phyloP scores from a whole-genome alignment of 768 basidiomycete species.

The Pleurotus cornucopiae region DNA sequence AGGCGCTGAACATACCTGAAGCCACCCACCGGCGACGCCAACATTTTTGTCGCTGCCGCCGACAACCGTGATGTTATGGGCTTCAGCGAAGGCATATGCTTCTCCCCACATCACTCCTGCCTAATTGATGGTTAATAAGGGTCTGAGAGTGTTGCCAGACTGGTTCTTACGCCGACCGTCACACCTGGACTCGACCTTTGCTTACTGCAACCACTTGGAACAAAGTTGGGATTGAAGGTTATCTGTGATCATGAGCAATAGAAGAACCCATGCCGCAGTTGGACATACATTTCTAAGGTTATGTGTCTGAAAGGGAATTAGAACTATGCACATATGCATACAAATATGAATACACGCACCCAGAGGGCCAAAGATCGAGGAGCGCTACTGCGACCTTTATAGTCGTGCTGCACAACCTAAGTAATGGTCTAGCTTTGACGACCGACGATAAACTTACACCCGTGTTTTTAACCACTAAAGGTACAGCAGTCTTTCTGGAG shows the following conservation, averaged over 20 bases:
- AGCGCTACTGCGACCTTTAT: constrained; percentile 43
- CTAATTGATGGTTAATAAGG: constrained; percentile 16
- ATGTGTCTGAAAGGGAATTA: constrained; percentile 26
- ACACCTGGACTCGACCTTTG: constrained; percentile 21
- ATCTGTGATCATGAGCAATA: constrained; percentile 21
- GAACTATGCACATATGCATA: neutral
- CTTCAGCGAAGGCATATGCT: constrained; percentile 39
- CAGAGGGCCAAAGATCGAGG: constrained; percentile 39
- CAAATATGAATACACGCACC: constrained; percentile 21
- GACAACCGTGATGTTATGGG: constrained; percentile 39
- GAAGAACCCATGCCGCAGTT: neutral
- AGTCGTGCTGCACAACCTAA: constrained; percentile 35
- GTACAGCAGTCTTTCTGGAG: constrained; percentile 29
- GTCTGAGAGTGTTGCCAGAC: neutral
- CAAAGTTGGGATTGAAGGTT: constrained; percentile 27
- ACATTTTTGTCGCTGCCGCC: constrained; percentile 40
- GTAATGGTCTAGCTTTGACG: too few species aligned
- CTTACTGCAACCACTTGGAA: constrained; percentile 29
- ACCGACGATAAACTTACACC: constrained; percentile 29
- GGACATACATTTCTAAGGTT: constrained; percentile 31
- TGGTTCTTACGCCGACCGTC: constrained; percentile 31
- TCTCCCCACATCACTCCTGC: constrained; percentile 43
- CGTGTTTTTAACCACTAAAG: constrained; percentile 47
- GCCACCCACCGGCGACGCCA: constrained; percentile 39
- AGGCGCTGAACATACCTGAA: constrained; percentile 21